Evolutionary conservation across 306 rosid genomes (phyloP).

Genomic region (Medicago lupulina): DNA sequence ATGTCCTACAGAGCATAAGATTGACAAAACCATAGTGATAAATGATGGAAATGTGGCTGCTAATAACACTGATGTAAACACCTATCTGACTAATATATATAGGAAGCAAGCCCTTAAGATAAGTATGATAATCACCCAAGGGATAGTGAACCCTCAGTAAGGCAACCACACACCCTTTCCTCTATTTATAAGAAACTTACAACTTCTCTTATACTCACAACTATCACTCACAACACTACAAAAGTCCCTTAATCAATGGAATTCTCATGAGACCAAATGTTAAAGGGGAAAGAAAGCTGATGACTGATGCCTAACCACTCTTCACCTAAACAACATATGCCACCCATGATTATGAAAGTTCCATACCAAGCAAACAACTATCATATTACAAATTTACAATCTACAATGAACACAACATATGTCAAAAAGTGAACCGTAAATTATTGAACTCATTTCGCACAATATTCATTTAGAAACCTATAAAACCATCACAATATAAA

Average conservation of each 20-base stretch:
- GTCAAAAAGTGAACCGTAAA: neutral
- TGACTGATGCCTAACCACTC: no score
- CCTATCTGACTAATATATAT: constrained; percentile 85
- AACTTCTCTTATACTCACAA: neutral
- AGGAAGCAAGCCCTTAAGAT: no score
- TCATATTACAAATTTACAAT: neutral
- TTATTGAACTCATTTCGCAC: neutral
- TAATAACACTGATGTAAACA: constrained; percentile 71
- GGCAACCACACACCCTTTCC: no score
- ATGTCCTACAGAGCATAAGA: constrained; percentile 86
- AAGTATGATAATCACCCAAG: no score
- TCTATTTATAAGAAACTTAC: neutral
- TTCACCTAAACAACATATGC: neutral
- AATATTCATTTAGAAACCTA: neutral
- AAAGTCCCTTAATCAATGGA: neutral
- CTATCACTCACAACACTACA: neutral
- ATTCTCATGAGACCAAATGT: neutral
- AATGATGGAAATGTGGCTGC: constrained; percentile 84
- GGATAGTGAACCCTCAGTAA: no score
- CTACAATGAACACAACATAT: neutral
- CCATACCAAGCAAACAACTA: neutral
- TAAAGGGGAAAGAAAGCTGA: neutral
- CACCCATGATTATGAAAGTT: neutral
- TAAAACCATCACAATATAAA: neutral
- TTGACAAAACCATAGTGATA: constrained; percentile 95